These are phyloP conservation scores for Schizothecium vesticola DNA, from an alignment of 495 filamentous ascomycete genomes.

Conservation along the genomic window DNA sequence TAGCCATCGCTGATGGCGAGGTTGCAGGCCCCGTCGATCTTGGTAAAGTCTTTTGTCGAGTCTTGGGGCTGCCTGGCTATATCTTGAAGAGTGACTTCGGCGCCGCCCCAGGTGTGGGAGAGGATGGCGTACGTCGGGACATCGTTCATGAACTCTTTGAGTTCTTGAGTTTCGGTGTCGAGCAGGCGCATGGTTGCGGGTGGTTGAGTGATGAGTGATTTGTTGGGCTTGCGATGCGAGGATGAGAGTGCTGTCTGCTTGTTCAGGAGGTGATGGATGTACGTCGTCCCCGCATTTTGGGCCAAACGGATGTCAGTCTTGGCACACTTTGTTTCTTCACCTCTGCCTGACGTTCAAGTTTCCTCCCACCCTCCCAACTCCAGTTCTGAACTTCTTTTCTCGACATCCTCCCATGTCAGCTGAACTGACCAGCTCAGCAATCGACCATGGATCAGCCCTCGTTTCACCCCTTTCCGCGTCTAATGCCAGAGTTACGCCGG, in stretches of 20 bases:
- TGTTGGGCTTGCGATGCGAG: not conserved
- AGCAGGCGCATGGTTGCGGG: not conserved
- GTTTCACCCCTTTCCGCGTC: not conserved
- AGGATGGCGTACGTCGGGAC: not conserved
- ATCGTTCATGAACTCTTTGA: not conserved
- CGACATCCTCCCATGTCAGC: not conserved
- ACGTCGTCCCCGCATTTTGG: not conserved
- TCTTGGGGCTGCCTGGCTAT: not conserved
- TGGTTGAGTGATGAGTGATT: not conserved
- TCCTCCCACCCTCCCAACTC: not conserved
- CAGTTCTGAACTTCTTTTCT: not conserved
- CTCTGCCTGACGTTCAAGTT: no score
- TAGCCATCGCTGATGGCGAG: not conserved
- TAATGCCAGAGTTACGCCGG: not conserved
- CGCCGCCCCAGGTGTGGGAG: not conserved
- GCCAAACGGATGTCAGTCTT: not conserved
- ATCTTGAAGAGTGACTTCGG: not conserved
- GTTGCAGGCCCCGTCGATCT: not conserved
- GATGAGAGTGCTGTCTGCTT: not conserved
- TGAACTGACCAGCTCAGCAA: not conserved
- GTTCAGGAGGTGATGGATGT: not conserved
- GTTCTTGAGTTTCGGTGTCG: not conserved
- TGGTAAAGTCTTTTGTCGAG: not conserved
- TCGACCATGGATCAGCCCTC: not conserved
- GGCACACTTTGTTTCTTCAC: not conserved